Base-by-base conservation (phyloP, 306 rosid genomes). In the Vachellia pachyceras region DNA sequence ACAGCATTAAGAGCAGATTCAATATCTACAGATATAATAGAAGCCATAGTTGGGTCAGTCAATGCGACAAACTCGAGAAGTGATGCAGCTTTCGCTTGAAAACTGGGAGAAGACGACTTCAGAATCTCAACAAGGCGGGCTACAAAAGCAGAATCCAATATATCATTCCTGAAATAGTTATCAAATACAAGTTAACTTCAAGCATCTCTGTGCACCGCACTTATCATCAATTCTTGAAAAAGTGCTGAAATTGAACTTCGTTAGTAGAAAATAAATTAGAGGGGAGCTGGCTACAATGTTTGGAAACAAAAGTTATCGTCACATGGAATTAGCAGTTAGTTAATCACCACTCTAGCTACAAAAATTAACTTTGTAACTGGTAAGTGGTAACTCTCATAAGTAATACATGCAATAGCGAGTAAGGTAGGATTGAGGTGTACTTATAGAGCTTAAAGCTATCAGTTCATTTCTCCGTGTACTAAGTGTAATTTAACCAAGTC, bases 31-130 rank as follows among this genome's bases (percentile, higher is more conserved):
- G 89, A 77, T 45, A 76, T 70, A 79, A 86, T 72, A 20, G 77
- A 47, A 76, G 84, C 80, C 82, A 90, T 85, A 72, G 88, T 80
- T 78, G 89, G 92, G 82, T 91, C 95, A 70, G 76, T 86, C 82
- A 89, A 76, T 78, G 91, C 85, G 76, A 84, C 88, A 79, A 91
- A 95, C 84, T 95, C 97, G 0, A 95, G 95, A 49, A 91, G 82
- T 20, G 91, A 89, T 29, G 95, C 91, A 68, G 97, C 97, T 85
- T 92, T 92, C 79, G 83, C 87, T 83, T 95, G 97, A 83, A 92
- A 84, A 82, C 23, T 86, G 61, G 91, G 90, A 40, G 88, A 71
- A 64, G 94, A 83, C 42, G 87, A 79, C 88, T 92, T 92, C 69
- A 95, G 88, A 79, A 91, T 90, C 84, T 91, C 92, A 79, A 92